A percentile compares a stretch with the other conserved stretches of the same genome.
Evolutionary conservation across 257 asterid genomes (phyloP).

Genomic region (Lycium ferocissimum): DNA sequence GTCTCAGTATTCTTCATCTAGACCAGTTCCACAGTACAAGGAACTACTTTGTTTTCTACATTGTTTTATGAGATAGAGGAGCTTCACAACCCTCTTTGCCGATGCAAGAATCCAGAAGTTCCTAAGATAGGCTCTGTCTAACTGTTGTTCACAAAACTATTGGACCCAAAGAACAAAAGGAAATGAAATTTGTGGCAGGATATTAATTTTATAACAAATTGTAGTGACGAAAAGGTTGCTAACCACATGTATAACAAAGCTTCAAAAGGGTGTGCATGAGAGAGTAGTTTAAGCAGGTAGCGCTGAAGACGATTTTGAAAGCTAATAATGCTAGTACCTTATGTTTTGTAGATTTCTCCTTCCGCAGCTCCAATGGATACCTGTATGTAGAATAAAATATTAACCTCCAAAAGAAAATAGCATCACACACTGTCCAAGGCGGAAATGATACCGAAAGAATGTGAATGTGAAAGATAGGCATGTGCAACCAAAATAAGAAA

Average conservation of each 20-base stretch:
- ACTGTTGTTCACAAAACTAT: neutral
- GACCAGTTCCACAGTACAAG: neutral
- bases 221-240: neutral
- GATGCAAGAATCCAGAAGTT: neutral
- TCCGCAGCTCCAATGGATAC: constrained; percentile 97
- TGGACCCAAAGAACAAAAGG: constrained; percentile 24
- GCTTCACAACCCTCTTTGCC: neutral
- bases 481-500: neutral
- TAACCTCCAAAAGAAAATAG: constrained; percentile 4
- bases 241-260: neutral
- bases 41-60: neutral
- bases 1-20: constrained; percentile 2
- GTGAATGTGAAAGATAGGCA: constrained; percentile 10
- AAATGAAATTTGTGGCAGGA: neutral
- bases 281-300: constrained; percentile 12
- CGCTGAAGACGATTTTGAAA: neutral
- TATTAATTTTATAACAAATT: neutral
- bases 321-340: constrained; percentile 58
- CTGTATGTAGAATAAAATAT: constrained; percentile 42
- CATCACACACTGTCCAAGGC: constrained; percentile 11
- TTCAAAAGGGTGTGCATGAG: neutral
- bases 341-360: constrained; percentile 82
- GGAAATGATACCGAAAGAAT: constrained; percentile 19
- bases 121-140: neutral
- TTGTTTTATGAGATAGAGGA: neutral